These are phyloP conservation scores for Quercus tomentella DNA, from an alignment of 331 rosid species.

Conservation along the genomic window DNA sequence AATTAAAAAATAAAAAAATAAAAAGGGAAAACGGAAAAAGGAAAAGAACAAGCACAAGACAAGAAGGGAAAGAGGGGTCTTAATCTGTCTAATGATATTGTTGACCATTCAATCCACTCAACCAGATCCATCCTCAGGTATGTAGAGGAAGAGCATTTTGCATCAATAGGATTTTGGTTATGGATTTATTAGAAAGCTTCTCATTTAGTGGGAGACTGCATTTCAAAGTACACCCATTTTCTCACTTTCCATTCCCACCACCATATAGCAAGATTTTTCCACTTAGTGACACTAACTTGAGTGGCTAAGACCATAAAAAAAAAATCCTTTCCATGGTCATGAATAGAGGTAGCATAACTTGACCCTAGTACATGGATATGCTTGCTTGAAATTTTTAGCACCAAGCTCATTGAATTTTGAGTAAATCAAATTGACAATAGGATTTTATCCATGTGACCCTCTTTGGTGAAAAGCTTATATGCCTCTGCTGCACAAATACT, in stretches of 20 bases:
- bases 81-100: slow-evolving; percentile 63
- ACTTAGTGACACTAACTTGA: slow-evolving; percentile 32
- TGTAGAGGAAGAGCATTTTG: slow-evolving; percentile 27
- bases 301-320: slow-evolving; percentile 35
- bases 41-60: slow-evolving; percentile 45
- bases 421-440: neutral
- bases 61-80: slow-evolving; percentile 69
- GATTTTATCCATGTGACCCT: neutral
- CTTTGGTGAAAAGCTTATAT: neutral
- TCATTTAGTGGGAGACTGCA: slow-evolving; percentile 56
- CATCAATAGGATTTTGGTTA: slow-evolving; percentile 33
- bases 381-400: neutral
- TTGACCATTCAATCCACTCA: slow-evolving; percentile 73
- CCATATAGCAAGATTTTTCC: slow-evolving; percentile 36
- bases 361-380: slow-evolving; percentile 25
- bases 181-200: slow-evolving; percentile 25
- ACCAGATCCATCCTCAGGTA: slow-evolving; percentile 36
- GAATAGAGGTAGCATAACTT: slow-evolving; percentile 22
- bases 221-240: slow-evolving; percentile 49
- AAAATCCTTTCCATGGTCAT: slow-evolving; percentile 27
- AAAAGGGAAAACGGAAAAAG: neutral
- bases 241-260: slow-evolving; percentile 38
- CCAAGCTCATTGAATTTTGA: neutral
- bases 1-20: neutral
- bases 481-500: neutral